phyloP scores from a whole-genome alignment of 2,329 filamentous ascomycete genomes.

The Pleomassaria siparia region DNA sequence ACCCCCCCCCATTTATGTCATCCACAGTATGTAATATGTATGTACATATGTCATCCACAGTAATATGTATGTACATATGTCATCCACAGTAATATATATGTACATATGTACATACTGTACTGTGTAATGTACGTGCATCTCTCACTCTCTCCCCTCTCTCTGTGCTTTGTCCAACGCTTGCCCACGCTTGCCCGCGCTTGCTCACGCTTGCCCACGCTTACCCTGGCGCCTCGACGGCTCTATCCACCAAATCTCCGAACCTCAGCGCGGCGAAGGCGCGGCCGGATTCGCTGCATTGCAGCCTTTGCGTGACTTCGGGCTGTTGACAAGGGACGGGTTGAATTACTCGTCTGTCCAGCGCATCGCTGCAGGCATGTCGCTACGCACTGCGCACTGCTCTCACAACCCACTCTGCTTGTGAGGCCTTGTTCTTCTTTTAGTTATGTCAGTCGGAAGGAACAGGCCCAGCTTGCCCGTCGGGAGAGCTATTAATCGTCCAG shows the following conservation, averaged over 20 bases:
- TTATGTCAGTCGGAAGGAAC: slow-evolving; percentile 21
- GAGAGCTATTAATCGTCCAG: slow-evolving; percentile 30
- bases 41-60: no score
- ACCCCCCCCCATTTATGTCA: no score
- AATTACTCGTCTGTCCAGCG: slow-evolving; percentile 21
- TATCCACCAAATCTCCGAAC: slow-evolving; percentile 20
- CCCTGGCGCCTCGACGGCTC: slow-evolving; percentile 21
- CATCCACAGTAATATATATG: no score
- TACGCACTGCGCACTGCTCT: slow-evolving; percentile 15
- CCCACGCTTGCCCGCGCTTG: not conserved
- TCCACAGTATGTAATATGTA: no score
- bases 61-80: no score
- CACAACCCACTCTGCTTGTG: slow-evolving; percentile 17
- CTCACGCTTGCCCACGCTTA: slow-evolving; percentile 11
- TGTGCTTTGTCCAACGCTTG: not conserved
- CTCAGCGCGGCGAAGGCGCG: slow-evolving; percentile 4
- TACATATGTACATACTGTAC: no score
- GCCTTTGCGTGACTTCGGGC: slow-evolving; percentile 24
- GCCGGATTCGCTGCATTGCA: slow-evolving; percentile 22
- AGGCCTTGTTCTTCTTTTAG: slow-evolving; percentile 37
- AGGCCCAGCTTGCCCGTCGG: slow-evolving; percentile 15
- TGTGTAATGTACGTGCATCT: no score
- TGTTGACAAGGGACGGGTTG: slow-evolving; percentile 10
- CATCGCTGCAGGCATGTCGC: slow-evolving; percentile 32
- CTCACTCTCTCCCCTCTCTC: no score